Conservation (phyloP, 257 asterid genomes). For the Solanum ossicruentum region DNA sequence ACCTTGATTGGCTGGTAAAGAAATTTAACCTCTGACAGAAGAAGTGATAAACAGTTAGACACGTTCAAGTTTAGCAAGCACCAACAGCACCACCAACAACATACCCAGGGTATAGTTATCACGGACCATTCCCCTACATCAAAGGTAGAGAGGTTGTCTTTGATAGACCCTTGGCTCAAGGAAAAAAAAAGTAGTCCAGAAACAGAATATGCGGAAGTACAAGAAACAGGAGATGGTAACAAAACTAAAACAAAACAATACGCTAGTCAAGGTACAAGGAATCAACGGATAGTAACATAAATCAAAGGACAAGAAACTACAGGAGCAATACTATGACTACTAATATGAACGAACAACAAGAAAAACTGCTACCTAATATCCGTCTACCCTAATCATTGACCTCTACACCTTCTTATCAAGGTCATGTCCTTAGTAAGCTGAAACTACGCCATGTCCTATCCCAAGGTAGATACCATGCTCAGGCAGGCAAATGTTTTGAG, state of each 20-base stretch:
- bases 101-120: not conserved
- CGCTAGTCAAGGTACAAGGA: not conserved
- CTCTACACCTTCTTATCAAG: not conserved
- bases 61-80: not conserved
- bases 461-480: not conserved
- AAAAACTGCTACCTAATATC: not conserved
- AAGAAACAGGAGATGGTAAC: not conserved
- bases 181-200: not conserved
- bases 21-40: conserved; percentile 75
- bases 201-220: not conserved
- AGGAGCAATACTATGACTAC: not conserved
- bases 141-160: not conserved
- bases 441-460: not conserved
- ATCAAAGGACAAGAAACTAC: not conserved
- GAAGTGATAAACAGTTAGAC: not conserved
- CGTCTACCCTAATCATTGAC: not conserved
- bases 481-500: not conserved
- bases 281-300: not conserved
- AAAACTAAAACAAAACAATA: not conserved
- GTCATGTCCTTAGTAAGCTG: not conserved
- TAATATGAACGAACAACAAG: not conserved
- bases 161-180: not conserved
- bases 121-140: not conserved
- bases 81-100: not conserved
- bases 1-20: conserved; percentile 85